A percentile compares a stretch with the other conserved stretches of the same genome.
Evolutionary conservation across 176 grass and related monocot genomes (phyloP).

Genomic region (Musa acuminata): DNA sequence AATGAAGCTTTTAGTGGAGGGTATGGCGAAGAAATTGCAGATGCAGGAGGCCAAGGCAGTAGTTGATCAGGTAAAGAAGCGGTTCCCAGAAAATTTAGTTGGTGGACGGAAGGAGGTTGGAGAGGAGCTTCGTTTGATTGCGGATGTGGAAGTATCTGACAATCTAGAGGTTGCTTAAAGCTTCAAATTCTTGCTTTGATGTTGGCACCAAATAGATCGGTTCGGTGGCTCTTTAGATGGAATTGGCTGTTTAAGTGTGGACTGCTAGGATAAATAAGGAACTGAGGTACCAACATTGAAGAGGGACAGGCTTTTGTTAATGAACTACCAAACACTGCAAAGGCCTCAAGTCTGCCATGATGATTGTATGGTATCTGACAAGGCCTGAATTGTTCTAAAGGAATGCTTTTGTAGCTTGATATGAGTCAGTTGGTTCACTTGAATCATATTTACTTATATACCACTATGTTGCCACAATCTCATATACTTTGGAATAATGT

Average conservation of each 20-base stretch:
- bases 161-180: neutral
- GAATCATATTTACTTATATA: neutral
- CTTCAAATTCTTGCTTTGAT: neutral
- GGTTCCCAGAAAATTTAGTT: neutral
- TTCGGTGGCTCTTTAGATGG: neutral
- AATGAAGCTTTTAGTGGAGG: slow-evolving; percentile 3
- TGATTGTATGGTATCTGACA: neutral
- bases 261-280: neutral
- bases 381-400: neutral
- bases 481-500: neutral
- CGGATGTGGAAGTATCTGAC: neutral
- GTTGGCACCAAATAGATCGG: neutral
- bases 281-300: neutral
- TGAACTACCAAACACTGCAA: neutral
- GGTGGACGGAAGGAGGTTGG: neutral
- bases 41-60: neutral
- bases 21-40: neutral
- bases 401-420: neutral
- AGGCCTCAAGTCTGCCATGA: neutral
- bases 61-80: neutral
- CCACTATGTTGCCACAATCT: neutral
- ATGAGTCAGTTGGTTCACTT: neutral
- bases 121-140: neutral
- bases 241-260: neutral
- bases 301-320: neutral